Evolutionary conservation across 306 rosid genomes (phyloP).

Genomic region (Cucumis hystrix): DNA sequence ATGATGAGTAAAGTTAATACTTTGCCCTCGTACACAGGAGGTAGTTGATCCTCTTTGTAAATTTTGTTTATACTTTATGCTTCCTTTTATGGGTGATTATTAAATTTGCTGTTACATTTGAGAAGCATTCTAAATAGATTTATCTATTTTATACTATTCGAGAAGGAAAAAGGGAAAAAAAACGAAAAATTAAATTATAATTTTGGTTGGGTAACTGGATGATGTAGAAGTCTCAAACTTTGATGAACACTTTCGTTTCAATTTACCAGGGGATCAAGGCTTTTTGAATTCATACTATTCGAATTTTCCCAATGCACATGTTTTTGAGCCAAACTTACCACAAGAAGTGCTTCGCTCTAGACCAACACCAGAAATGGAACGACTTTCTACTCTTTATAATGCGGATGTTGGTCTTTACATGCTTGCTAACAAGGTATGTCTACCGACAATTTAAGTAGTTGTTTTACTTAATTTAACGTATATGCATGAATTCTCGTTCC

Average conservation of each 20-base stretch:
- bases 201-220: background rate
- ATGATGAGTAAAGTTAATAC: conserved; percentile 79
- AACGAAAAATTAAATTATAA: background rate
- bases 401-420: conserved; percentile 99
- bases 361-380: conserved; percentile 76
- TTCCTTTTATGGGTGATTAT: background rate
- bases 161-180: too few relatives aligned
- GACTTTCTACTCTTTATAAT: conserved; percentile 88
- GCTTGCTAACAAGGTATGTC: conserved; percentile 93
- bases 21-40: conserved; percentile 82
- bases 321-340: conserved; percentile 69
- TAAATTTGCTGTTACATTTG: background rate
- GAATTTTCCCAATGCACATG: conserved; percentile 80
- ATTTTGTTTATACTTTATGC: background rate
- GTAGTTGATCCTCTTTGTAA: conserved; percentile 18
- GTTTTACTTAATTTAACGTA: background rate
- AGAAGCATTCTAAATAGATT: background rate
- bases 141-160: background rate
- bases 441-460: background rate
- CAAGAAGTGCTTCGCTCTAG: conserved; percentile 45
- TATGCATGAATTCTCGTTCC: background rate
- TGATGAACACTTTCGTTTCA: background rate
- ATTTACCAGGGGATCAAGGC: conserved; percentile 86
- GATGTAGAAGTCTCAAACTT: background rate
- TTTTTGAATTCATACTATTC: conserved; percentile 88